Evolutionary conservation across 108 stramenopile species (phyloP).

Genomic region (Nitzschia putrida): DNA sequence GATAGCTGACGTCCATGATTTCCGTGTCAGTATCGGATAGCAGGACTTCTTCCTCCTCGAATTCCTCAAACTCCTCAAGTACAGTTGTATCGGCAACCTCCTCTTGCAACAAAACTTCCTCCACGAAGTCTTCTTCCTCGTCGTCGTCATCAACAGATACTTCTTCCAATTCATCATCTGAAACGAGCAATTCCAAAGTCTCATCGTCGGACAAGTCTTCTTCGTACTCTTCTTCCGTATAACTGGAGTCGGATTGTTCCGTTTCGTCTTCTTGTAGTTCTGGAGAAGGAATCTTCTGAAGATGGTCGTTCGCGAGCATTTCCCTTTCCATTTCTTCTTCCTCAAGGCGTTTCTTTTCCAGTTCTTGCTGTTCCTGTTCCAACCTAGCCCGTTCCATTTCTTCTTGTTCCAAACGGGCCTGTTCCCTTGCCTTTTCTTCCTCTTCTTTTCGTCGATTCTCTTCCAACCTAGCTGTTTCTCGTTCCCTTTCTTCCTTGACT

Average conservation of each 20-base stretch:
- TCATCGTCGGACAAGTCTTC: neutral
- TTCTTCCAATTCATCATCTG: conserved; percentile 10
- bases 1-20: neutral
- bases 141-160: neutral
- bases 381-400: neutral
- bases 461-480: neutral
- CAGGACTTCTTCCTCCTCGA: neutral
- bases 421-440: neutral
- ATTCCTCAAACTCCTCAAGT: conserved; percentile 1
- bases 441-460: neutral
- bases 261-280: neutral
- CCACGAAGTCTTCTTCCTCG: neutral
- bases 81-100: no score
- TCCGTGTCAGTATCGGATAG: neutral
- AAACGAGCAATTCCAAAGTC: neutral
- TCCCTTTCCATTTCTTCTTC: neutral
- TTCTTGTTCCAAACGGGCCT: neutral
- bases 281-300: neutral
- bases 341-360: neutral
- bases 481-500: conserved; percentile 1
- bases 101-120: no score
- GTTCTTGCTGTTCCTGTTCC: neutral
- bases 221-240: neutral
- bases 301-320: neutral
- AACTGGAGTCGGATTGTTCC: neutral